Evolutionary conservation across 176 grass and related monocot genomes (phyloP).

Genomic region (Musa acuminata): DNA sequence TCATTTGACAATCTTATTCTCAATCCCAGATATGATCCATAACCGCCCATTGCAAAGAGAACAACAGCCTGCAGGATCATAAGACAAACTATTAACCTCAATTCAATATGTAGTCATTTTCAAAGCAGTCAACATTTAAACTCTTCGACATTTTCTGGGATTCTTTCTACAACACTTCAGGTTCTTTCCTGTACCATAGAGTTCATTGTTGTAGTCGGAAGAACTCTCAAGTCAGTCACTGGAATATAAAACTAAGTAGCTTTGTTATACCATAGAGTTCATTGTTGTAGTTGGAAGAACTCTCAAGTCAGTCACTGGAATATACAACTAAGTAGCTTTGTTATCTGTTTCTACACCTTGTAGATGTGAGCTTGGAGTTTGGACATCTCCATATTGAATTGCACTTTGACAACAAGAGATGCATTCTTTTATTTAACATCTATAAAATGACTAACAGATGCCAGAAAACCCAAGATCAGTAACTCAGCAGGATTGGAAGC

Average conservation of each 20-base stretch:
- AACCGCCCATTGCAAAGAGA: conserved; percentile 89
- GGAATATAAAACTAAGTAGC: neutral
- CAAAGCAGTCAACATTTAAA: neutral
- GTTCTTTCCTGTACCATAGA: neutral
- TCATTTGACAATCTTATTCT: conserved; percentile 81
- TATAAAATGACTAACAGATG: no score
- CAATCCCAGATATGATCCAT: conserved; percentile 79
- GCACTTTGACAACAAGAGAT: no score
- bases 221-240: neutral
- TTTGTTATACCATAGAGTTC: neutral
- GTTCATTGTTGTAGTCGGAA: neutral
- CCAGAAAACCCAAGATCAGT: no score
- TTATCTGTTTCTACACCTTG: neutral
- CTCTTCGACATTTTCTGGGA: no score
- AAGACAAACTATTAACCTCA: conserved; percentile 2
- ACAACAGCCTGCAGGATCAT: conserved; percentile 57
- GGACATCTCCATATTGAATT: no score
- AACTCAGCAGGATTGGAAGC: no score
- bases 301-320: neutral
- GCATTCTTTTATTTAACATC: no score
- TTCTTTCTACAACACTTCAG: no score
- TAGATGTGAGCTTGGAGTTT: no score
- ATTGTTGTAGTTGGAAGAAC: neutral
- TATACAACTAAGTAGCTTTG: neutral
- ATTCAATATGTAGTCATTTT: neutral